These are phyloP conservation scores for Plasmodium adleri DNA, from an alignment of 169 alveolate genomes.

Conservation along the genomic window DNA sequence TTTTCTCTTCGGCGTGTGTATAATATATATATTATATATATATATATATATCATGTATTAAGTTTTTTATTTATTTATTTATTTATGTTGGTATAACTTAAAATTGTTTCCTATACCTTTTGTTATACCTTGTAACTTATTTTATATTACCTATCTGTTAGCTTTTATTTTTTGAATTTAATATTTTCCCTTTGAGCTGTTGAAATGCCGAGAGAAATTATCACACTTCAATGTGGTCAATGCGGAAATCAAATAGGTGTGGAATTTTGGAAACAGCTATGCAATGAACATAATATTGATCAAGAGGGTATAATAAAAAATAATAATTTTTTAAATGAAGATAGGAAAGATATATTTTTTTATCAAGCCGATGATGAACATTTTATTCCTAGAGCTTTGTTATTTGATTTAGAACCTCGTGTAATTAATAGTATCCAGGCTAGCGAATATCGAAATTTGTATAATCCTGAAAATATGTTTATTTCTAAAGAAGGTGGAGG, in stretches of 20 bases:
- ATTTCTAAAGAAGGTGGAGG: conserved; percentile 98
- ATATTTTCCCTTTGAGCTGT: background rate
- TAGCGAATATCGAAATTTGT: conserved; percentile 91
- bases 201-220: conserved; percentile 99
- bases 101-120: too few relatives aligned
- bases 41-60: too few relatives aligned
- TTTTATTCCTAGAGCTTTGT: conserved; percentile 95
- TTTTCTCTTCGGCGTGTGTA: too few relatives aligned
- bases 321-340: conserved; percentile 90
- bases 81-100: too few relatives aligned
- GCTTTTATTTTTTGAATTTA: too few relatives aligned
- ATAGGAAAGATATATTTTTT: conserved; percentile 98
- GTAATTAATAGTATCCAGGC: conserved; percentile 90
- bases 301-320: conserved; percentile 84
- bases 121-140: too few relatives aligned
- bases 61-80: too few relatives aligned
- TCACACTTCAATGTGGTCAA: conserved; percentile 99
- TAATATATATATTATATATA: too few relatives aligned
- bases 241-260: conserved; percentile 99
- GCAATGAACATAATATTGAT: conserved; percentile 98
- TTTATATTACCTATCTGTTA: too few relatives aligned
- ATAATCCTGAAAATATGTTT: conserved; percentile 98
- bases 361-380: conserved; percentile 95
- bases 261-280: conserved; percentile 99
- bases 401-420: conserved; percentile 99